Evolutionary conservation across 805 yeast species (phyloP), one percentile per base, ranked within the genome.

Genomic region (Zygoascus bituminiphila): DNA sequence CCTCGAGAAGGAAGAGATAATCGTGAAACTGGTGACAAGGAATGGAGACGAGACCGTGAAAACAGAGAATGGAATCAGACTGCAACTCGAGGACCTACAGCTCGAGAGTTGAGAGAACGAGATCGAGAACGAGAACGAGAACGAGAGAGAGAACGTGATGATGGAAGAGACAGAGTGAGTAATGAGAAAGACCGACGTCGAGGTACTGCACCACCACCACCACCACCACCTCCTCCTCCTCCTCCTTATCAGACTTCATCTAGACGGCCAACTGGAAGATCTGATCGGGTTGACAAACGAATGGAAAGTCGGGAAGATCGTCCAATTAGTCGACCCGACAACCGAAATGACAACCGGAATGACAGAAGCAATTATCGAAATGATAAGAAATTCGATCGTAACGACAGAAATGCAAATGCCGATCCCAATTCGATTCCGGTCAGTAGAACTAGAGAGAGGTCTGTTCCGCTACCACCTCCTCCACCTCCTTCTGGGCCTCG

Each of bases 41-140:
- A 29, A 42, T n/a, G 29, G 48, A 23, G 19, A 29, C 22, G 44
- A 29, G 36, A 38, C 23, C 17, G 37, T 8, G 39, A 44, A 21
- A 20, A 21, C 25, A 38, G 23, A 2, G 36, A 22, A n/a, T 21
- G 35, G 17, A 42, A n/a, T 10, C 37, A 24, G 9, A 19, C 41
- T 12, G 4, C 19, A 12, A 15, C 22, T 26, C 29, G 36, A 15
- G 14, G 12, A 19, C 15, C 44, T 20, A n/a, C 43, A 47, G 21
- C 49, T 9, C 31, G 54, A 26, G 55, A 52, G 9, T 36, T 39
- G 9, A 5, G 29, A 6, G 48, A 44, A 15, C 45, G 54, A 25
- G 58, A 53, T 9, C 37, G 50, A 36, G 57, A 54, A 12, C 37
- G 55, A 19, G 54, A 49, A 23, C 15, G 48, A 22, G 48, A 45